A percentile compares a stretch with the other conserved stretches of the same genome.
Conservation (phyloP, 2,329 filamentous ascomycete genomes). For the Canariomyces notabilis region DNA sequence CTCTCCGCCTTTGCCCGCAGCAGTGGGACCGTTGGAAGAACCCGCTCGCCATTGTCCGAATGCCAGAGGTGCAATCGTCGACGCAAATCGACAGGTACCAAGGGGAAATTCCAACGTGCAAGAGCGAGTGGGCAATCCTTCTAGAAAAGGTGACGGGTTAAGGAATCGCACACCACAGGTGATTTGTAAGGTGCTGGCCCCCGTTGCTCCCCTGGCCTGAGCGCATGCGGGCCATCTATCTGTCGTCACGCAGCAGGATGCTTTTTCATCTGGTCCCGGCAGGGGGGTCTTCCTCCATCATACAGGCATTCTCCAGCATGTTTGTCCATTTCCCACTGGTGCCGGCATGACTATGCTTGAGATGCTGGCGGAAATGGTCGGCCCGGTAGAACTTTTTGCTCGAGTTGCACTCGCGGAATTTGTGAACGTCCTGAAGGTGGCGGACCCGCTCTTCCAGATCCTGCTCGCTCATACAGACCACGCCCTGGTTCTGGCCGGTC, state of each 20-base stretch:
- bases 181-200: no score
- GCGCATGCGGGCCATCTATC: neutral
- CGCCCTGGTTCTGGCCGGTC: slow-evolving; percentile 38
- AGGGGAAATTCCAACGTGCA: no score
- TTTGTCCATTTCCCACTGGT: slow-evolving; percentile 99
- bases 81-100: no score
- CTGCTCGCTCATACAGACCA: slow-evolving; percentile 57
- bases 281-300: slow-evolving; percentile 77
- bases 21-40: no score
- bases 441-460: slow-evolving; percentile 85
- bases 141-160: no score
- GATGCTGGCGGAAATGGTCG: slow-evolving; percentile 95
- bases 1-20: no score
- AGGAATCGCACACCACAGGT: no score
- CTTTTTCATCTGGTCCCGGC: slow-evolving; percentile 34
- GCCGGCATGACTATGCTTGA: slow-evolving; percentile 95
- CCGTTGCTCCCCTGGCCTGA: neutral
- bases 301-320: slow-evolving; percentile 92
- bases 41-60: no score
- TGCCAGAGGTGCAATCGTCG: no score
- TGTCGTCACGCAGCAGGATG: neutral
- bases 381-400: slow-evolving; percentile 97
- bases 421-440: slow-evolving; percentile 87
- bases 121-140: no score
- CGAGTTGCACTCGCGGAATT: slow-evolving; percentile 96